Evolutionary conservation across 352 stramenopile species (phyloP).

Genomic region (Pythium folliculosum): DNA sequence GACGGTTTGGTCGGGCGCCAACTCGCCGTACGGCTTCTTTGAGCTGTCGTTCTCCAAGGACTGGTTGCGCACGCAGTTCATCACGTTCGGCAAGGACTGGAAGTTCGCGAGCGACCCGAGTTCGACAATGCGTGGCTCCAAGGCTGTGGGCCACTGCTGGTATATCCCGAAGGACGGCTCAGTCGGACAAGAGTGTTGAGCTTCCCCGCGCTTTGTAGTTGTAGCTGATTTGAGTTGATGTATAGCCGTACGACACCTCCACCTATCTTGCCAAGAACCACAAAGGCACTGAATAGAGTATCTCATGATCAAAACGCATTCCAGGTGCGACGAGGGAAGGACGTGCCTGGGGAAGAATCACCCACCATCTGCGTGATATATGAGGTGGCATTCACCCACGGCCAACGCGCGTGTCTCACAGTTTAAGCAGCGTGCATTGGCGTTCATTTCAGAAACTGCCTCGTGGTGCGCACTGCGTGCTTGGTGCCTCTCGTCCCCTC

Average conservation of each 20-base stretch:
- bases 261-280: not conserved
- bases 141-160: conserved; percentile 43
- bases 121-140: conserved; percentile 24
- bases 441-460: too few species aligned
- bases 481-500: too few species aligned
- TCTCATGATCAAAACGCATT: not conserved
- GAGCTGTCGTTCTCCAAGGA: conserved; percentile 43
- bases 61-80: conserved; percentile 42
- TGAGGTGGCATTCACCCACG: too few species aligned
- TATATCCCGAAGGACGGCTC: conserved; percentile 44
- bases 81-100: conserved; percentile 44
- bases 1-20: conserved; percentile 26
- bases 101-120: conserved; percentile 31
- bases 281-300: not conserved
- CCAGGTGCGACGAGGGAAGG: too few species aligned
- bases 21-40: conserved; percentile 43
- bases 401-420: too few species aligned
- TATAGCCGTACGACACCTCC: not conserved
- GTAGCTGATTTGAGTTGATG: not conserved
- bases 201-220: too few species aligned
- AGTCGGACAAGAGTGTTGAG: conserved; percentile 30
- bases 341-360: not conserved
- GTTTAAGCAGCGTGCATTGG: too few species aligned
- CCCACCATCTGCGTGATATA: not conserved
- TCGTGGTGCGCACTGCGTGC: too few species aligned